Evolutionary conservation across 768 basidiomycete species (phyloP).

Genomic region (Lentinula raphanica): DNA sequence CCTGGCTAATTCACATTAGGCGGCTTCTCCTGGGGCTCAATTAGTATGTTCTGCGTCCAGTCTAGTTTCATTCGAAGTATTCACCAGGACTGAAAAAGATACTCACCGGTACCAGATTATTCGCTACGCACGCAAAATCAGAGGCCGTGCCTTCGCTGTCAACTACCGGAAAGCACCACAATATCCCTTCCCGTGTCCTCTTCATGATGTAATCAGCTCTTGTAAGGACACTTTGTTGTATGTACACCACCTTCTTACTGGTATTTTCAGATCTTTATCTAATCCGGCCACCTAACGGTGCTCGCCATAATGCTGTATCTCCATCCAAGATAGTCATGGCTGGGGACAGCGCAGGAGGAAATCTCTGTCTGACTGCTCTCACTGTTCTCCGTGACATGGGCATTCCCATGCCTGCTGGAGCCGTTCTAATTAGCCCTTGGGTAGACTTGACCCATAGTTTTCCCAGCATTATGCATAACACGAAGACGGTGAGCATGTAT

Average conservation of each 20-base stretch:
- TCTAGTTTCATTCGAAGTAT: background rate
- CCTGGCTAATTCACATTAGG: slow-evolving; percentile 28
- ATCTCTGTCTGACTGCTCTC: slow-evolving; percentile 54
- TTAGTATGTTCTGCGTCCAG: slow-evolving; percentile 36
- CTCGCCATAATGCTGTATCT: slow-evolving; percentile 57
- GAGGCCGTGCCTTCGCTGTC: slow-evolving; percentile 60
- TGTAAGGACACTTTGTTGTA: slow-evolving; percentile 34
- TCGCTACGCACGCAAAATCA: slow-evolving; percentile 62
- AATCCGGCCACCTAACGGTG: slow-evolving; percentile 58
- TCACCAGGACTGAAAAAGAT: slow-evolving; percentile 28
- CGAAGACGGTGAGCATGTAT: slow-evolving; percentile 41
- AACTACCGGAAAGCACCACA: slow-evolving; percentile 77
- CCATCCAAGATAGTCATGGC: slow-evolving; percentile 70
- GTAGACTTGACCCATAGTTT: slow-evolving; percentile 81
- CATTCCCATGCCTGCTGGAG: slow-evolving; percentile 67
- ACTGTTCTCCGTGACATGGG: slow-evolving; percentile 67
- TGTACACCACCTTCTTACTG: background rate
- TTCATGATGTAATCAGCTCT: slow-evolving; percentile 74
- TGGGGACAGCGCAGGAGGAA: slow-evolving; percentile 77
- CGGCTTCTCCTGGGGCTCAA: slow-evolving; percentile 64
- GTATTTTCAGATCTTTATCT: slow-evolving; percentile 59
- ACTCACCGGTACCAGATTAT: slow-evolving; percentile 59
- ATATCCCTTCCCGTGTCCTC: slow-evolving; percentile 75
- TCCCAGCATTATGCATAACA: slow-evolving; percentile 67
- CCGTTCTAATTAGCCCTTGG: slow-evolving; percentile 77